Evolutionary conservation across 108 stramenopile genomes (phyloP), one percentile per base, ranked within the genome.

Genomic region (Cyclostephanos tholiformis): DNA sequence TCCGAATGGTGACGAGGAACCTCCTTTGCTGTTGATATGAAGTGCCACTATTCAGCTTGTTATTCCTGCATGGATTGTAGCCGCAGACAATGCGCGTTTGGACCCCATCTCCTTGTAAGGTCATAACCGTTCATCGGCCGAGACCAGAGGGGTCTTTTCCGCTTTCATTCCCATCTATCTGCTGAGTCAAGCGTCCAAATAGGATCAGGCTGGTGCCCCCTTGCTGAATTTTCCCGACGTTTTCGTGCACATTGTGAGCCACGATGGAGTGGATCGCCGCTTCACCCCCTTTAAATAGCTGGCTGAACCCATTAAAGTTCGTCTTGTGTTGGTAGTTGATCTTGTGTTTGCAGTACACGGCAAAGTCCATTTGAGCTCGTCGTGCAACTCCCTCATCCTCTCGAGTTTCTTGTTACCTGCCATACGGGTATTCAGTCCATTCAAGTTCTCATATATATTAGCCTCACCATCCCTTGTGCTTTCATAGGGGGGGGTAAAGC

Each of bases 71-170:
- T 0, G 53, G 53, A 12, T 55, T 25, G 13, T 55, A 55, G 1
- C 26, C 53, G 14, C 53, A 55, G 0, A 55, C 53, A 0, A 55
- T 20, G 0, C 53, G 7, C 0, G 53, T 55, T 0, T 5, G 23
- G 53, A 8, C 6, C 0, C 27, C 27, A 27, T 26, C 23, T 16
- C 23, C 53, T 12, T 55, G 20, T 8, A 71, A 48, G 0, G 39
- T 26, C 69, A 71, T 71, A 0, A 48, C 22, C 0, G 41, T 6
- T 59, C 58, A 71, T 17, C 43, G 16, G 8, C 69, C 57, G 1
- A 60, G 69, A 0, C 69, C 69, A 0, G 43, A 43, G 6, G 43
- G 43, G 27, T 71, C 69, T 26, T 71, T 71, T 0, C 61, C 49
- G 2, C 48, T 51, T 1, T 61, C 60, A 7, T 27, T 49, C 1